Evolutionary conservation across 108 stramenopile genomes (phyloP).

Genomic region (Chaetoceros tenuissimus): DNA sequence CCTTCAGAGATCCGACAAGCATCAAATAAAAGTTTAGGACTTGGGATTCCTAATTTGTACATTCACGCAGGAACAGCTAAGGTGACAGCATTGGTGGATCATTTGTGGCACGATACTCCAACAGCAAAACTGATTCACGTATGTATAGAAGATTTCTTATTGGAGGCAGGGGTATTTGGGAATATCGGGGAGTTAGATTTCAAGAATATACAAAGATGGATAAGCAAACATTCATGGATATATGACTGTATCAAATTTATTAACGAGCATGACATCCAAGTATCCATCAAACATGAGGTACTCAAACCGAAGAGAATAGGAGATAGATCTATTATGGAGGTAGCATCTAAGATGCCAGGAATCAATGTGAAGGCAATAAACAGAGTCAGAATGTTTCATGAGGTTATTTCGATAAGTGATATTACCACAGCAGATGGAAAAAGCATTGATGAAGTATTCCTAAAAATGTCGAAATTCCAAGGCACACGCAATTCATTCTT

Average conservation of each 20-base stretch:
- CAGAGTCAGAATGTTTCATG: background rate
- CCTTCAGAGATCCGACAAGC: background rate
- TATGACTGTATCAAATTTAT: background rate
- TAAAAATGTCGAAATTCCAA: background rate
- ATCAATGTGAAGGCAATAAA: background rate
- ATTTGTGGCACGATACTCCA: background rate
- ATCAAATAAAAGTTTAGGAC: background rate
- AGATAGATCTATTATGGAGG: background rate
- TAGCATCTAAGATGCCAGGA: background rate
- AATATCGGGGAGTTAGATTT: background rate
- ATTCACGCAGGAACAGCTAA: background rate
- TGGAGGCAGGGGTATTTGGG: background rate
- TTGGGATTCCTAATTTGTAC: background rate
- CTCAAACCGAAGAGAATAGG: background rate
- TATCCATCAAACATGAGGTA: background rate
- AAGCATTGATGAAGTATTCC: background rate
- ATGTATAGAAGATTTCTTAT: background rate
- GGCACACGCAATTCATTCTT: background rate
- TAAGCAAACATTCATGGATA: background rate
- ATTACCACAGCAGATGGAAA: background rate
- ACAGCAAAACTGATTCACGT: background rate
- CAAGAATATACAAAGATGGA: background rate
- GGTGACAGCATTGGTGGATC: background rate
- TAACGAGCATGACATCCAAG: background rate
- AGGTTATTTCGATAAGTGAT: background rate